Conservation (phyloP, 140 eudicot species). For the Bidens hawaiensis region DNA sequence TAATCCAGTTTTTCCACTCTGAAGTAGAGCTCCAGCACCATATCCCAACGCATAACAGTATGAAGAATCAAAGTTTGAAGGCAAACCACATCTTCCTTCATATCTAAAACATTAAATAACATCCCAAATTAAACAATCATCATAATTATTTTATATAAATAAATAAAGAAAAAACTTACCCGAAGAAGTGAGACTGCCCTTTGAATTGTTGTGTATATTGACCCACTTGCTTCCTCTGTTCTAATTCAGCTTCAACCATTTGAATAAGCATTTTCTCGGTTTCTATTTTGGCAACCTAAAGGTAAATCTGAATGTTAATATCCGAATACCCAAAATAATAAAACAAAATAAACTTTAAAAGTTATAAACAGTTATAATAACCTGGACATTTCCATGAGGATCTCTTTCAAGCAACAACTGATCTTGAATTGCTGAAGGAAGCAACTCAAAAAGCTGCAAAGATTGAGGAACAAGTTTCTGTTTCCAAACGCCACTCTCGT, state of each 20-base stretch:
- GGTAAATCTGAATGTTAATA: not conserved
- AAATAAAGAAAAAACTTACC: conserved; percentile 38
- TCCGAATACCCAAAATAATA: not conserved
- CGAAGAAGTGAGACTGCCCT: conserved; percentile 97
- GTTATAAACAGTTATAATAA: conserved; percentile 24
- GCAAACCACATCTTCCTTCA: conserved; percentile 97
- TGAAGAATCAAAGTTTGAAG: conserved; percentile 89
- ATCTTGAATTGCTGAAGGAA: conserved; percentile 95
- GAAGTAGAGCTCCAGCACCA: conserved; percentile 94
- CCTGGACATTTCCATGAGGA: conserved; percentile 99
- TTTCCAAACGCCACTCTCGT: conserved; percentile 89
- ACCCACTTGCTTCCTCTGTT: conserved; percentile 64
- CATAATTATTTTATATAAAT: not conserved
- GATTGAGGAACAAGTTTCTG: conserved; percentile 73
- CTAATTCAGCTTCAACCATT: conserved; percentile 97
- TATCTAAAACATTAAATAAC: conserved; percentile 36
- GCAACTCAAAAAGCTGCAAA: conserved; percentile 74
- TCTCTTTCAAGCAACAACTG: conserved; percentile 98
- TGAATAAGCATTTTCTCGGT: conserved; percentile 99
- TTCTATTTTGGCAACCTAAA: conserved; percentile 96
- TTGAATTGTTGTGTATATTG: conserved; percentile 54
- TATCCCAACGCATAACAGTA: conserved; percentile 98
- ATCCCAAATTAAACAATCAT: conserved; percentile 14
- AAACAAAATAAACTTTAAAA: not conserved
- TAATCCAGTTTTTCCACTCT: conserved; percentile 88